Evolutionary conservation across 176 grass and related monocot species (phyloP).

Genomic region (Poa pratensis): DNA sequence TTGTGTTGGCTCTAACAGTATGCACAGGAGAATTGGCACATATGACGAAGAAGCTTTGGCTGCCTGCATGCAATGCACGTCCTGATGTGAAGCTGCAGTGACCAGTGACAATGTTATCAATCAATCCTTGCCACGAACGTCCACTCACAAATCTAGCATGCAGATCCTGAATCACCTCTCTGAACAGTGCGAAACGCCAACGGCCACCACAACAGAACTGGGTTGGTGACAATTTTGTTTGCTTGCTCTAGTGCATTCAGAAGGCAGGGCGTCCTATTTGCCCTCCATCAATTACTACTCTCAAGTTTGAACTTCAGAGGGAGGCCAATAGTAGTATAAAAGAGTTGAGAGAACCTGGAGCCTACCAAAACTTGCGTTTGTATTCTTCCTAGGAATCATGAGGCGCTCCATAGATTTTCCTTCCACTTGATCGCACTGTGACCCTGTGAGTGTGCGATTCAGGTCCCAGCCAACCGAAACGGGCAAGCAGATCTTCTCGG

Average conservation of each 20-base stretch:
- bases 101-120: not conserved
- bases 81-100: constrained; percentile 20
- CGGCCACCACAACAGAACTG: not conserved
- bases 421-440: constrained; percentile 46
- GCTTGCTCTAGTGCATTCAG: constrained; percentile 42
- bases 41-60: not conserved
- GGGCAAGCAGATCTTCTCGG: constrained; percentile 36
- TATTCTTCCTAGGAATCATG: constrained; percentile 48
- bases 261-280: constrained; percentile 11
- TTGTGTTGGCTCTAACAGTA: not conserved
- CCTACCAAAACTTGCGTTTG: constrained; percentile 48
- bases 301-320: constrained; percentile 12
- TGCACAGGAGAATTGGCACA: not conserved
- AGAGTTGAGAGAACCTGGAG: constrained; percentile 47
- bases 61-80: not conserved
- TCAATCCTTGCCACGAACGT: constrained; percentile 18
- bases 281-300: not conserved
- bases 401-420: constrained; percentile 35
- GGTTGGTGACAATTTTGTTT: constrained; percentile 11
- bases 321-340: not conserved
- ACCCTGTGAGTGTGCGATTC: constrained; percentile 45
- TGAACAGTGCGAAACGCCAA: constrained; percentile 1
- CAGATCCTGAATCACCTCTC: not conserved
- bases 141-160: not conserved
- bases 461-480: constrained; percentile 12